These are phyloP conservation scores for Penicillium verhagenii DNA, from an alignment of 495 filamentous ascomycete species.

Conservation along the genomic window DNA sequence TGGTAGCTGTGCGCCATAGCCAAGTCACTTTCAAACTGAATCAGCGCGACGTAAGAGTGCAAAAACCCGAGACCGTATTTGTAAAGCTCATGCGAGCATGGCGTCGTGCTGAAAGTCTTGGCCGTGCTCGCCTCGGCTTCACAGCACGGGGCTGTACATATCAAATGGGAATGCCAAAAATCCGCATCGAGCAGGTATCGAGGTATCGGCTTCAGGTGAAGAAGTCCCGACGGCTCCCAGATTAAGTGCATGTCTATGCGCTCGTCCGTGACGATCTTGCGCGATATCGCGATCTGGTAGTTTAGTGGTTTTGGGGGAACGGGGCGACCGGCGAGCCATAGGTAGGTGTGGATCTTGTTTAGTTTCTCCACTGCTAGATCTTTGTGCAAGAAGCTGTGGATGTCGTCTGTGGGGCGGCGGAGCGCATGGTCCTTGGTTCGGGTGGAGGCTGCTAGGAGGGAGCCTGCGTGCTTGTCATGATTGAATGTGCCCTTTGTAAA, in stretches of 20 bases:
- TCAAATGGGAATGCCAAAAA: constrained; percentile 36
- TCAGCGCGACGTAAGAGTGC: constrained; percentile 42
- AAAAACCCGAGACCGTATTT: constrained; percentile 41
- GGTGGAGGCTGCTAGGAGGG: no score
- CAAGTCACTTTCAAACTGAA: constrained; percentile 47
- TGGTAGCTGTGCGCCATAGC: constrained; percentile 30
- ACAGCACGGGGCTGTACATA: not conserved
- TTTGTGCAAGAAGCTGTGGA: not conserved
- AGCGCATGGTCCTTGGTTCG: not conserved
- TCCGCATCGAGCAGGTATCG: constrained; percentile 35
- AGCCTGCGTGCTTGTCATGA: no score
- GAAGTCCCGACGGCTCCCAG: constrained; percentile 31
- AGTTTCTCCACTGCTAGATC: constrained; percentile 19
- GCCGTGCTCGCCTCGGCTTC: not conserved
- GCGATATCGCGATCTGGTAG: constrained; percentile 39
- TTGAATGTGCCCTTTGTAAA: no score
- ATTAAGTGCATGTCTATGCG: constrained; percentile 41
- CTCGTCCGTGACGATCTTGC: constrained; percentile 45
- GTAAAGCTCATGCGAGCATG: constrained; percentile 1
- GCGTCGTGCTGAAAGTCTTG: no score
- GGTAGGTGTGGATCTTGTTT: constrained; percentile 32
- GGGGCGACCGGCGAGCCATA: constrained; percentile 52
- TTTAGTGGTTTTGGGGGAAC: constrained; percentile 48
- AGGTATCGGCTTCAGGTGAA: constrained; percentile 49
- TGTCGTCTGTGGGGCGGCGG: not conserved